Percentiles rank a stretch among this genome's conserved stretches.
Evolutionary conservation across 2,329 filamentous ascomycete genomes (phyloP).

Genomic region (Fusarium succisae): DNA sequence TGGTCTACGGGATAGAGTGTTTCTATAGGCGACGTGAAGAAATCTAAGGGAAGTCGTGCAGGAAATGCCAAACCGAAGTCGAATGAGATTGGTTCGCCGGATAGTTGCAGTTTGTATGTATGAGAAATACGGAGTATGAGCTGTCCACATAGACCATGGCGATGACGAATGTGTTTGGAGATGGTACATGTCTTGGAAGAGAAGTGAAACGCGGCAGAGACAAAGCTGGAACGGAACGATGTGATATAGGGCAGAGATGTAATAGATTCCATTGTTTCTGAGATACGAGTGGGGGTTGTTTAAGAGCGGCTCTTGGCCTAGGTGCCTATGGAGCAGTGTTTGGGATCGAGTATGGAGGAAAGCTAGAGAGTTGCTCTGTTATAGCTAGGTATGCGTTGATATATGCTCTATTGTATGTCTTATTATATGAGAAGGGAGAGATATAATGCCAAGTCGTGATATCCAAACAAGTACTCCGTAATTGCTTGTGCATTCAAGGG

Average conservation of each 20-base stretch:
- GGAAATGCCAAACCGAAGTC: neutral
- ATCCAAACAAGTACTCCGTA: neutral
- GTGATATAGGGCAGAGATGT: neutral
- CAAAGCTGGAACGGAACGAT: constrained; percentile 29
- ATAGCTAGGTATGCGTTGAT: neutral
- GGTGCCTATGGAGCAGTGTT: neutral
- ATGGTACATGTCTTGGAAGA: constrained; percentile 28
- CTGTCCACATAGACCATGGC: neutral
- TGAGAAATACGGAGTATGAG: neutral
- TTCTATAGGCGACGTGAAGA: neutral
- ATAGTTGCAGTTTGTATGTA: neutral
- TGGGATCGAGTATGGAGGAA: neutral
- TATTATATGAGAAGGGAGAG: neutral
- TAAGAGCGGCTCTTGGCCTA: neutral
- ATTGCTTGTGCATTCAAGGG: neutral
- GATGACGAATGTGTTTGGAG: constrained; percentile 2
- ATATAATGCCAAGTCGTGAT: neutral
- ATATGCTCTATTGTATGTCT: neutral
- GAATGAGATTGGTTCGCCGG: neutral
- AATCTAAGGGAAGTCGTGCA: neutral
- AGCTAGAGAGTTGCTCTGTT: neutral
- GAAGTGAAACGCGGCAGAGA: constrained; percentile 25
- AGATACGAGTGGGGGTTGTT: neutral
- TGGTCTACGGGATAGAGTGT: neutral
- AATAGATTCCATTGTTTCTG: constrained; percentile 3